Conservation (phyloP, 2,329 filamentous ascomycete species). For the Diaporthe humulicola region DNA sequence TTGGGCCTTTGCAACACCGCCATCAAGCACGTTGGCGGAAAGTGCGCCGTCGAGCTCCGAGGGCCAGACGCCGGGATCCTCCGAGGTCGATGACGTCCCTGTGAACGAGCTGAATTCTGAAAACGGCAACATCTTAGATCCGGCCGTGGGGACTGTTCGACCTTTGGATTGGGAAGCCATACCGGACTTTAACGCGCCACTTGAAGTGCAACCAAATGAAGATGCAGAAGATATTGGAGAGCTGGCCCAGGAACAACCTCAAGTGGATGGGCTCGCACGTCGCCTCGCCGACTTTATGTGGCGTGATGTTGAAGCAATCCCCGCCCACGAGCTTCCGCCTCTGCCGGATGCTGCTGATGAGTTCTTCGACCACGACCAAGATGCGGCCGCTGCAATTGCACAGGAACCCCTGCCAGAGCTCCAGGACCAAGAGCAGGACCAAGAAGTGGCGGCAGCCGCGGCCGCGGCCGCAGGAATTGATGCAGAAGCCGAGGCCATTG, state of each 20-base stretch:
- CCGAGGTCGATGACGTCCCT: conserved; percentile 24
- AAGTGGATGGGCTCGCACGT: conserved; percentile 55
- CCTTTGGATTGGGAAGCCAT: conserved; percentile 36
- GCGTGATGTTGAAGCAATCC: conserved; percentile 66
- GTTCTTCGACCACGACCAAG: conserved; percentile 52
- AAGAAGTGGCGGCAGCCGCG: conserved; percentile 70
- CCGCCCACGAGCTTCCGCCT: conserved; percentile 63
- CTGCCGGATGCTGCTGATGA: conserved; percentile 58
- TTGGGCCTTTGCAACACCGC: conserved; percentile 37
- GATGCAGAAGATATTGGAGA: conserved; percentile 24
- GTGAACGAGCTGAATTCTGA: not conserved
- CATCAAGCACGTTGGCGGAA: conserved; percentile 39
- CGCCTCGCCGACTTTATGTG: conserved; percentile 72
- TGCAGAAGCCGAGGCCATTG: conserved; percentile 79
- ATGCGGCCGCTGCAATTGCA: conserved; percentile 43
- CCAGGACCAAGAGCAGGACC: conserved; percentile 59
- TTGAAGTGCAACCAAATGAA: conserved; percentile 16
- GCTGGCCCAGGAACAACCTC: conserved; percentile 38
- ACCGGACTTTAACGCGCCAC: conserved; percentile 33
- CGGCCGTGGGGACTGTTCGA: not conserved
- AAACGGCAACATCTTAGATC: not conserved
- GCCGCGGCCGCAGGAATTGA: conserved; percentile 79
- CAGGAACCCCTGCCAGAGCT: conserved; percentile 42
- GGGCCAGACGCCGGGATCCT: conserved; percentile 36
- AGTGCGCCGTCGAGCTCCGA: conserved; percentile 37